phyloP scores from a whole-genome alignment of 2,329 filamentous ascomycete genomes.

The Cadophora sp. region DNA sequence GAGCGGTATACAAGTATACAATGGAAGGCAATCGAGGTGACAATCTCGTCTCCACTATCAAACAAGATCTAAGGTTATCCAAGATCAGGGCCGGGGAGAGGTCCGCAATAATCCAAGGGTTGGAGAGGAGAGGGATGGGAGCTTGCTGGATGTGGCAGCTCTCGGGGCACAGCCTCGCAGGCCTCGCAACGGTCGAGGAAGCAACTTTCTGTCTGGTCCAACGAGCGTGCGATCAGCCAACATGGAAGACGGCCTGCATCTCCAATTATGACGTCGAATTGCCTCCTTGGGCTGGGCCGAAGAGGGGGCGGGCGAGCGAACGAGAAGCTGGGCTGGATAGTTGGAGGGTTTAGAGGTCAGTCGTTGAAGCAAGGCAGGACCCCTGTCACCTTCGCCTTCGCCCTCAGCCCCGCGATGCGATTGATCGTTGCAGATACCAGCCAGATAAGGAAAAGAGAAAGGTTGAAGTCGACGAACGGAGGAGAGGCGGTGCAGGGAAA shows the following conservation, averaged over 20 bases:
- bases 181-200: slow-evolving; percentile 12
- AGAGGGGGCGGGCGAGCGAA: not conserved
- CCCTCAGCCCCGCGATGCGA: slow-evolving; percentile 22
- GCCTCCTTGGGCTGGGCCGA: not conserved
- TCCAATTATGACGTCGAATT: slow-evolving; percentile 35
- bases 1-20: slow-evolving; percentile 17
- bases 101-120: slow-evolving; percentile 11
- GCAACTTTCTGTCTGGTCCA: slow-evolving; percentile 15
- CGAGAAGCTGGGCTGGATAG: not conserved
- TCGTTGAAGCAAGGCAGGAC: slow-evolving; percentile 29
- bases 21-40: slow-evolving; percentile 13
- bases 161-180: slow-evolving; percentile 24
- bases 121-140: no score
- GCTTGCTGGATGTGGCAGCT: slow-evolving; percentile 1
- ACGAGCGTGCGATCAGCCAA: slow-evolving; percentile 28
- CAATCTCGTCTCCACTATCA: slow-evolving; percentile 20
- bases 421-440: slow-evolving; percentile 10
- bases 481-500: not conserved
- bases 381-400: slow-evolving; percentile 28
- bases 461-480: not conserved
- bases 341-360: not conserved
- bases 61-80: slow-evolving; percentile 28
- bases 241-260: slow-evolving; percentile 33
- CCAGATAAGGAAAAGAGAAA: slow-evolving; percentile 11
- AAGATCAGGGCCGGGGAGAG: slow-evolving; percentile 24